Evolutionary conservation across 768 basidiomycete genomes (phyloP), one percentile per base, ranked within the genome.

Genomic region (Phlebiopsis flavidoalba): DNA sequence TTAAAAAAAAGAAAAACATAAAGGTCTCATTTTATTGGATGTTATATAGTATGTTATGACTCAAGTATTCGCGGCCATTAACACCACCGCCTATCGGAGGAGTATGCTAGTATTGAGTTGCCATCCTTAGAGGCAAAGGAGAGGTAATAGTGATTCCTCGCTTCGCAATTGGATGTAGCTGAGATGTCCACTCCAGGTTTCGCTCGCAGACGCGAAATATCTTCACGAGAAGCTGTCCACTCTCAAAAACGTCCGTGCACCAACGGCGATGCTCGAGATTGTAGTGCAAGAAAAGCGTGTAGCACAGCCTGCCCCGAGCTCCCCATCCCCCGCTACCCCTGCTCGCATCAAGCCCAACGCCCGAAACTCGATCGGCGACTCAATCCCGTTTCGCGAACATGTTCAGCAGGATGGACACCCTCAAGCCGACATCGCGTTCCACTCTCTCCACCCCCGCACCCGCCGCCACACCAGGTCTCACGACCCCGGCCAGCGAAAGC

Each of bases 61-160:
- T 37, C 93, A 98, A 70, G 97, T 98, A 14, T 88, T 98, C 62
- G 91, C 91, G 19, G 88, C 93, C 14, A 95, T 98, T 73, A 94
- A 94, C n/a, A n/a, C 72, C 87, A 93, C 74, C 85, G 91, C 37
- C 78, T 99, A 21, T 87, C 87, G 43, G 93, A 95, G 68, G 93
- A 95, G 70, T 96, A 88, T 73, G 79, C 79, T 56, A 85, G 81
- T 69, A 85, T 97, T 58, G 91, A 95, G 65, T 77, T 98, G 33
- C 92, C 88, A 57, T 84, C 82, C 67, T 84, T 85, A 61, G 91
- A 88, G 62, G 94, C 92, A 22, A 97, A 96, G 76, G 83, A 85
- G 60, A 85, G 93, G 93, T 93, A 66, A 83, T 75, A 22, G 40
- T 3, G 3, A 43, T 56, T 50, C 17, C 53, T 61, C 65, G 64